Evolutionary conservation across 1,284 basidiomycete species (phyloP), one percentile per base, ranked within the genome.

Genomic region (Cutaneotrichosporon curvatum): DNA sequence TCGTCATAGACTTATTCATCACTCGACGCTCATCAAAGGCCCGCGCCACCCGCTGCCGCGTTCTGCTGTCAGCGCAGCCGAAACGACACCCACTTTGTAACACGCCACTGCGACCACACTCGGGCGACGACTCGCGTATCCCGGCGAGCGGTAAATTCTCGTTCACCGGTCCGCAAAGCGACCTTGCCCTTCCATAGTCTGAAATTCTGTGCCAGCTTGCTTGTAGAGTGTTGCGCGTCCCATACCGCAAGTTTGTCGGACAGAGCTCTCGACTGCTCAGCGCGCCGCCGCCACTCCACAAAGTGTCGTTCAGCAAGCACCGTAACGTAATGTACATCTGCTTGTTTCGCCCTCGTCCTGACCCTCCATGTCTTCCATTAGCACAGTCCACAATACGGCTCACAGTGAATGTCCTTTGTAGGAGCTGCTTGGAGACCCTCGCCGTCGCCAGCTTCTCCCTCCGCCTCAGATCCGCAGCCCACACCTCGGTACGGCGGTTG

Each of bases 401-500:
- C 44, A 65, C 65, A 21, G 53, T 42, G 21, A 66, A 54, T 2
- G 47, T 44, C 8, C 32, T 11, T 14, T 37, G 23, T 8, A 40
- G n/a, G 14, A 18, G 22, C 40, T 36, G 28, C 19, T 34, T 16
- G 10, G 37, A 31, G 19, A 43, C 34, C 31, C 22, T 43, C 28
- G 39, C n/a, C 1, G 38, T 30, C 14, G 37, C 37, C 4, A 15
- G 31, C 25, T 20, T 19, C 33, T 63, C 65, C 4, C 55, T 46
- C 33, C 49, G 32, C 32, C 37, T 52, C 59, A 69, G 54, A 34
- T 65, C 64, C 23, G 40, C 37, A 47, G 62, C 55, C 64, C 62
- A 68, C n/a, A 60, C 48, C 37, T 55, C 49, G 2, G 59, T 66
- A 21, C 58, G 52, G 10, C 31, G 47, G 38, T 49, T 48, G 21